Evolutionary conservation across 2,329 filamentous ascomycete genomes (phyloP).

Genomic region (Stachybotrys chlorohalonatus): DNA sequence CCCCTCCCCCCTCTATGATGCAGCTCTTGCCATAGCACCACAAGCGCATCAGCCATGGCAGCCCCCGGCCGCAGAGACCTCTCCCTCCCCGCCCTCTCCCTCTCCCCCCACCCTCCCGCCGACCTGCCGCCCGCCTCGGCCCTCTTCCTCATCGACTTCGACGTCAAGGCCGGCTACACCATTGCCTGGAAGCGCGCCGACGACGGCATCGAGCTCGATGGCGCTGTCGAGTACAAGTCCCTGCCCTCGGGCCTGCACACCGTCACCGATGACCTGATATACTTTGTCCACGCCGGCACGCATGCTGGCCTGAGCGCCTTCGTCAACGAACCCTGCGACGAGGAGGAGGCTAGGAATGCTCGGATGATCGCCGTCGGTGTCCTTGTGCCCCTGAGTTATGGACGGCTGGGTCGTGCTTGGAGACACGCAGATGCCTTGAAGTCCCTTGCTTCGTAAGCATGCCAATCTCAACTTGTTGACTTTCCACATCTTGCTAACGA

Average conservation of each 20-base stretch:
- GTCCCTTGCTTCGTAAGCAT: conserved; percentile 58
- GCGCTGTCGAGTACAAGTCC: conserved; percentile 91
- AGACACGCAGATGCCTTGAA: conserved; percentile 71
- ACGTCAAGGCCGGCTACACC: conserved; percentile 85
- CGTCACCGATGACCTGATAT: conserved; percentile 80
- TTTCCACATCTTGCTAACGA: conserved; percentile 11
- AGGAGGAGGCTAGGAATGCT: conserved; percentile 71
- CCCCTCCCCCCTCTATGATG: conserved; percentile 11
- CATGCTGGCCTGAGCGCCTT: conserved; percentile 90
- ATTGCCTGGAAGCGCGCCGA: conserved; percentile 77
- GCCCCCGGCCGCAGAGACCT: conserved; percentile 29
- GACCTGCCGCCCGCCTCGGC: conserved; percentile 49
- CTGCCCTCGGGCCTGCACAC: conserved; percentile 88
- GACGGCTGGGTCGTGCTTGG: conserved; percentile 82
- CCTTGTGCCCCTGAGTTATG: conserved; percentile 76
- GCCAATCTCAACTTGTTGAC: background rate
- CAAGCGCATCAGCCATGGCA: conserved; percentile 21
- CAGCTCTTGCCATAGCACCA: background rate
- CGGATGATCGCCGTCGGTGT: conserved; percentile 89
- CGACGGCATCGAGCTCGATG: conserved; percentile 65
- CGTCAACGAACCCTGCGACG: conserved; percentile 70
- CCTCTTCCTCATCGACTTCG: conserved; percentile 83
- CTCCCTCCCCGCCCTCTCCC: conserved; percentile 29
- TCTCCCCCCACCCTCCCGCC: conserved; percentile 17
- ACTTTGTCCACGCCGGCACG: conserved; percentile 75